Evolutionary conservation across 2,329 filamentous ascomycete genomes (phyloP).

Genomic region (Alternaria sp.): DNA sequence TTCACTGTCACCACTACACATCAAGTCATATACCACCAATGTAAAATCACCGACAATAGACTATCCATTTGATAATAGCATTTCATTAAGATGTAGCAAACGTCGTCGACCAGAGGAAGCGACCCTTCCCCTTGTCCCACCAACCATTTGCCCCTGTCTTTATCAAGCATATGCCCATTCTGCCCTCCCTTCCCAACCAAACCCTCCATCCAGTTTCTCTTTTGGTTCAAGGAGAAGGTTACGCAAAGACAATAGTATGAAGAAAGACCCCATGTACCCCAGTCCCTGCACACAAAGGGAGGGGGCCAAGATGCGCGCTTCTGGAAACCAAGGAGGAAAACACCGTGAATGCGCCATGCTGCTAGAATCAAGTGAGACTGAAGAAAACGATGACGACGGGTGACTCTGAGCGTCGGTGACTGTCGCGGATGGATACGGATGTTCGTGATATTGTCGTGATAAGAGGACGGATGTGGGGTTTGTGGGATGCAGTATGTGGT

Average conservation of each 20-base stretch:
- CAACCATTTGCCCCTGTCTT: background rate
- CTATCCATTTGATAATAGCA: background rate
- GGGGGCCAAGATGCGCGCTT: slow-evolving; percentile 1
- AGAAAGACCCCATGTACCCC: background rate
- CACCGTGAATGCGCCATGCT: slow-evolving; percentile 19
- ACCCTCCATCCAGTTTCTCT: background rate
- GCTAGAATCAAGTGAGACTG: slow-evolving; percentile 10
- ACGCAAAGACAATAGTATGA: background rate
- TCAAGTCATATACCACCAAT: background rate
- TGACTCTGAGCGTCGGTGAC: background rate
- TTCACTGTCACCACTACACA: background rate
- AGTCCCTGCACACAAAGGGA: background rate
- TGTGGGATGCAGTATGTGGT: background rate
- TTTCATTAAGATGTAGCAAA: background rate
- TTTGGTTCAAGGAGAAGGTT: background rate
- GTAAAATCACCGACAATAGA: background rate
- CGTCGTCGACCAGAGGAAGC: background rate
- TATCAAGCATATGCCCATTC: background rate
- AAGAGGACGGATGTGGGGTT: background rate
- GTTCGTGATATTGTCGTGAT: slow-evolving; percentile 5
- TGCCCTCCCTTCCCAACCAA: background rate
- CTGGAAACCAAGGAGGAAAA: background rate
- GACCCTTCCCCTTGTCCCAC: background rate
- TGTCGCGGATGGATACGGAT: background rate
- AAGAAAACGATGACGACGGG: background rate